phyloP scores from a whole-genome alignment of 805 yeast genomes.

The Hanseniaspora jakobsenii region DNA sequence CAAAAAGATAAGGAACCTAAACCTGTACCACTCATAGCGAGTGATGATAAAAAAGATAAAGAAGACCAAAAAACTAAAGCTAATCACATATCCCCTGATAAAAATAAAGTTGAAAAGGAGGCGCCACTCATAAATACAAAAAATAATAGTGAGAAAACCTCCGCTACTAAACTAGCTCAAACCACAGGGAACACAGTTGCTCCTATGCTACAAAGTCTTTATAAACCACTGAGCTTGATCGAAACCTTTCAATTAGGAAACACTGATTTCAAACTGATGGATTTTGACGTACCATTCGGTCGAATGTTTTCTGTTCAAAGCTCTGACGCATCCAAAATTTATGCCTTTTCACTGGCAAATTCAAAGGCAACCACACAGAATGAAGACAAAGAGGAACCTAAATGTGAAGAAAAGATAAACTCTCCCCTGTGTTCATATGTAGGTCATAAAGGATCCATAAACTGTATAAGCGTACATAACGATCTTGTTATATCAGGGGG shows the following conservation, averaged over 20 bases:
- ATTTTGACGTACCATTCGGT: constrained; percentile 65
- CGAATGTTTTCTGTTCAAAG: constrained; percentile 48
- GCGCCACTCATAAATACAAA: constrained; percentile 21
- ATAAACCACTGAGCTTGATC: constrained; percentile 47
- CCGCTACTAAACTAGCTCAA: no score
- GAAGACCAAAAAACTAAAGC: not conserved
- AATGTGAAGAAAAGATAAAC: constrained; percentile 10
- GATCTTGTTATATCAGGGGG: constrained; percentile 41
- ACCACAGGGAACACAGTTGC: no score
- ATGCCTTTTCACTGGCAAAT: not conserved
- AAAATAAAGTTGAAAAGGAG: constrained; percentile 33
- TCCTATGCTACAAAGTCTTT: constrained; percentile 55
- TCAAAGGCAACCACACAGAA: not conserved
- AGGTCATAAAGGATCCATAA: constrained; percentile 31
- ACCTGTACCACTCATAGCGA: no score
- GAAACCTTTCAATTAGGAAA: constrained; percentile 40
- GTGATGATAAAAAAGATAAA: constrained; percentile 12
- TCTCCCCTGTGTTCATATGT: no score
- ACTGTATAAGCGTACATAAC: constrained; percentile 49
- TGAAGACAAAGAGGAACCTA: not conserved
- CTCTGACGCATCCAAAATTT: not conserved
- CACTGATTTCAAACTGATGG: constrained; percentile 43
- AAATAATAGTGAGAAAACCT: no score
- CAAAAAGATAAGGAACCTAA: constrained; percentile 21
- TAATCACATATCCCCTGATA: constrained; percentile 21